These are phyloP conservation scores for Glonium stellatum DNA, from an alignment of 495 filamentous ascomycete genomes.

Conservation along the genomic window DNA sequence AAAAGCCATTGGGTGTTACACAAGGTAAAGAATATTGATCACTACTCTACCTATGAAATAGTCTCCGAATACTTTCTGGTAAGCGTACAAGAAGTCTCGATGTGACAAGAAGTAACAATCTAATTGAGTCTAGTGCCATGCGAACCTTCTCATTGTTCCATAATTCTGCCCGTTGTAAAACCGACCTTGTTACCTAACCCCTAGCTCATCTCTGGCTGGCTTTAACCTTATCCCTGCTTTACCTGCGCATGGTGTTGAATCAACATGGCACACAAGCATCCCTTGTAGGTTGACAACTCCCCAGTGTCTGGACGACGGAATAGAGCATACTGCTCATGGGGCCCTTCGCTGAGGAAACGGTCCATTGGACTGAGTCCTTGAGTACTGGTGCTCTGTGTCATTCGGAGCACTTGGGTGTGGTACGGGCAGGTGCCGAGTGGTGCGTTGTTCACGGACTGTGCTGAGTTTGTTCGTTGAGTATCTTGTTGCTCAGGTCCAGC, in stretches of 20 bases:
- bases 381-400: background rate
- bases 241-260: background rate
- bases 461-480: too few species aligned
- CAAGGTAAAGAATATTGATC: too few species aligned
- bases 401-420: background rate
- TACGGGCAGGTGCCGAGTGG: background rate
- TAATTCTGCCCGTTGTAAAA: background rate
- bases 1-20: too few species aligned
- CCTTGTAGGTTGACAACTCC: constrained; percentile 12
- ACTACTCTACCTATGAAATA: too few species aligned
- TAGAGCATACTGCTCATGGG: constrained; percentile 9
- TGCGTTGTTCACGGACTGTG: too few species aligned
- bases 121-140: too few species aligned
- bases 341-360: constrained; percentile 13
- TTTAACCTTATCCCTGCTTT: background rate
- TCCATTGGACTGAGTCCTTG: constrained; percentile 7
- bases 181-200: background rate
- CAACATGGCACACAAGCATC: constrained; percentile 4
- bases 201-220: background rate
- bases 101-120: too few species aligned
- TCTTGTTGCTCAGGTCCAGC: too few species aligned
- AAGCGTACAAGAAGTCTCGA: too few species aligned
- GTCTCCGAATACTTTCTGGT: too few species aligned
- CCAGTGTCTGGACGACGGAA: constrained; percentile 10
- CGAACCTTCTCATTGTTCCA: too few species aligned